Conservation (phyloP, 306 rosid species). For the Lablab purpureus region DNA sequence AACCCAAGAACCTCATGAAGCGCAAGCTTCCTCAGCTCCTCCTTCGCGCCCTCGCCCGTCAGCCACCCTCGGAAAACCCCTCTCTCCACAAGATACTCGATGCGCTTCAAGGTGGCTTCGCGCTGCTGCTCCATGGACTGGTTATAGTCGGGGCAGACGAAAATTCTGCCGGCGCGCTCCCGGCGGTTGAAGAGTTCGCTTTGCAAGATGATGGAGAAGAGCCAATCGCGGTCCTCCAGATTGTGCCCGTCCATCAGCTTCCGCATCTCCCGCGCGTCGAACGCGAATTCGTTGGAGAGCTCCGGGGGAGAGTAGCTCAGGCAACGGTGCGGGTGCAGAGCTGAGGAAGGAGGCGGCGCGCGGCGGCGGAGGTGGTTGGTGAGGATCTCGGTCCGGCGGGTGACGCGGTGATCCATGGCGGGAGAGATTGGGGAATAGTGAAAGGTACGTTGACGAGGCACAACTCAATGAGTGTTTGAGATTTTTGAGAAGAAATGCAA, state of each 20-base stretch:
- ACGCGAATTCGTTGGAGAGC: constrained; percentile 29
- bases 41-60: constrained; percentile 55
- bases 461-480: too few species aligned
- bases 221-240: constrained; percentile 81
- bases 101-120: constrained; percentile 81
- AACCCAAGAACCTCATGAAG: constrained; percentile 64
- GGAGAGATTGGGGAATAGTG: not conserved
- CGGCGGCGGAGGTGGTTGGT: constrained; percentile 39
- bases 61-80: constrained; percentile 84
- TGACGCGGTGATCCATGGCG: constrained; percentile 42
- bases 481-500: too few species aligned
- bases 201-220: constrained; percentile 64
- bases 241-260: constrained; percentile 72
- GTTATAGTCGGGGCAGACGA: constrained; percentile 78
- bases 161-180: constrained; percentile 59
- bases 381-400: constrained; percentile 38
- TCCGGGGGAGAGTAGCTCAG: constrained; percentile 49
- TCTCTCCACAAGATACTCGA: constrained; percentile 62
- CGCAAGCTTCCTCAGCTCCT: constrained; percentile 71
- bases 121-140: constrained; percentile 88
- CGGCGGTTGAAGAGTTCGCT: constrained; percentile 74
- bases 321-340: not conserved
- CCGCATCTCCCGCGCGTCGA: constrained; percentile 69
- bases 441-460: too few species aligned
- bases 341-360: not conserved